These are phyloP conservation scores for Furculomyces boomerangus DNA, from an alignment of 371 early-diverging fungal genomes.

Conservation along the genomic window DNA sequence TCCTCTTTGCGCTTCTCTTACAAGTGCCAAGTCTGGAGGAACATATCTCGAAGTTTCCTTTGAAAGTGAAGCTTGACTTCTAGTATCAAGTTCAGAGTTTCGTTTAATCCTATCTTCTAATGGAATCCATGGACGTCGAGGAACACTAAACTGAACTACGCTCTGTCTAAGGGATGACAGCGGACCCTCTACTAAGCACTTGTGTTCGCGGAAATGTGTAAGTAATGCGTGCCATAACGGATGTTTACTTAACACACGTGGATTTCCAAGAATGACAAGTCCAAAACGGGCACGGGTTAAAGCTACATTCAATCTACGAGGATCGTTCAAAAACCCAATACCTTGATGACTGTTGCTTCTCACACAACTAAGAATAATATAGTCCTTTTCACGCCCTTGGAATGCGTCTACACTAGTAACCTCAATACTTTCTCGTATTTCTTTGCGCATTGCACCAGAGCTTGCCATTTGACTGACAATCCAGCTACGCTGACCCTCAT, in stretches of 20 bases:
- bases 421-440: conserved; percentile 90
- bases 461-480: conserved; percentile 87
- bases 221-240: conserved; percentile 93
- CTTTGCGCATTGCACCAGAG: conserved; percentile 71
- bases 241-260: conserved; percentile 80
- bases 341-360: conserved; percentile 94
- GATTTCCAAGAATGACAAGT: conserved; percentile 89
- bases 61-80: not conserved
- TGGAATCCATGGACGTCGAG: conserved; percentile 9
- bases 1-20: not conserved
- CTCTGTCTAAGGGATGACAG: conserved; percentile 60
- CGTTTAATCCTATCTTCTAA: not conserved
- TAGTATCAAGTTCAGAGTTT: not conserved
- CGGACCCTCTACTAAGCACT: conserved; percentile 87
- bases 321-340: conserved; percentile 96
- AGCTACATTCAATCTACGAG: conserved; percentile 94
- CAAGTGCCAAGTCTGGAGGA: not conserved
- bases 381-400: conserved; percentile 99
- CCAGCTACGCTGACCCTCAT: conserved; percentile 96
- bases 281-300: conserved; percentile 94
- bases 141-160: conserved; percentile 17
- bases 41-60: not conserved
- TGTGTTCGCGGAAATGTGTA: conserved; percentile 77
- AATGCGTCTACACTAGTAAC: conserved; percentile 99
- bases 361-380: conserved; percentile 95